Base-by-base conservation (phyloP, 805 yeast species). In the Ogataea ganodermae region DNA sequence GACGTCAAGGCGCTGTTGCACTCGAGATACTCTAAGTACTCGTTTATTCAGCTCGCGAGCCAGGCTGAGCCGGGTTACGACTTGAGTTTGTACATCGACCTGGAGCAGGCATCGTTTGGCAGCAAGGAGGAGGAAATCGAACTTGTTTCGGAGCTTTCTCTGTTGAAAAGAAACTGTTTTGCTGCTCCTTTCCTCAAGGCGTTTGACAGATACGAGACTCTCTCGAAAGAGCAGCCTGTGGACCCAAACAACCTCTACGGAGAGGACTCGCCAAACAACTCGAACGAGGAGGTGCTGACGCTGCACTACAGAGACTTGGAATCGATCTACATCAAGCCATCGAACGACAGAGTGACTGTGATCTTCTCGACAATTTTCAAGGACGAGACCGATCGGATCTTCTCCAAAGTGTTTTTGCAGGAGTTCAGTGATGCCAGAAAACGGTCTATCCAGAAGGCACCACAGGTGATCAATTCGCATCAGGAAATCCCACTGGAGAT, bases 351-450 rank as follows among this genome's bases (percentile, higher is more conserved):
- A 68, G 96, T 94, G 45, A 94, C 99, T 1, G 97, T 92, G 32
- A 86, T 94, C 39, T 94, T 94, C 70, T 89, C 96, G 41, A 94
- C 98, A 3, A 76, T 89, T 20, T 94, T 94, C 77, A 86, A 88
- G 63, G 99, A 94, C 69, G 98, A 94, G 68, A 94, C 98, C 3
- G 99, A 94, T 69, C 89, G 88, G 65, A 78, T 87, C 44, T 86
- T 89, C 58, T 95, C 96, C 35, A 89, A 85, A 67, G 96, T 89
- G 30, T 89, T 89, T 62, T 72, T 89, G 53, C 96, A 89, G 65
- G 97, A 91, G 70, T 91, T 91, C 66, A 96, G 90, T 37, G 97
- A 91, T 67, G 97, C 98, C 9, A 83, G 99, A 70, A 87, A 87
- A 65, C 80, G 97, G 67, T 86, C 96, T 4, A 92, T 94, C 51